Percentiles rank a stretch among this genome's conserved stretches.
Evolutionary conservation across 345 rosid genomes (phyloP).

Genomic region (Brassica cretica): DNA sequence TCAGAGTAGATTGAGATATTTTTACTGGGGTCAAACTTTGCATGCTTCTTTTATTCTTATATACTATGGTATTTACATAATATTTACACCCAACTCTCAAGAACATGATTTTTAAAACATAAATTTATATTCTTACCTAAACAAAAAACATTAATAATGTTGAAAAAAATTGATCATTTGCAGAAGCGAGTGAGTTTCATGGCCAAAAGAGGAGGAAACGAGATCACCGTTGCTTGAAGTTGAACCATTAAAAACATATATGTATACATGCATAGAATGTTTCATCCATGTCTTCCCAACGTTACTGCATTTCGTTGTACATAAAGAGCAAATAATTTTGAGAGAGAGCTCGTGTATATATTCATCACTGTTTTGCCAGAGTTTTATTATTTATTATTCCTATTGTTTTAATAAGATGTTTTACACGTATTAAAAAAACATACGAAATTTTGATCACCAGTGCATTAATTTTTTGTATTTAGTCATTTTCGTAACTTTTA

Average conservation of each 20-base stretch:
- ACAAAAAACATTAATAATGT: background rate
- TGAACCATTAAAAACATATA: background rate
- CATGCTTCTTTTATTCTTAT: slow-evolving; percentile 26
- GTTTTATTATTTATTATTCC: background rate
- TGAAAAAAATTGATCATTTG: slow-evolving; percentile 24
- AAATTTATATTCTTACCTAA: background rate
- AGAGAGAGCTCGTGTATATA: slow-evolving; percentile 24
- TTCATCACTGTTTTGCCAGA: slow-evolving; percentile 9
- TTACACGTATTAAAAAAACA: no score
- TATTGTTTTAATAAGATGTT: no score
- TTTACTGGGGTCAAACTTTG: slow-evolving; percentile 23
- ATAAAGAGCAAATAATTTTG: slow-evolving; percentile 24
- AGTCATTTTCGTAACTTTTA: no score
- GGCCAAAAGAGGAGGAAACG: slow-evolving; percentile 58
- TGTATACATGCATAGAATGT: slow-evolving; percentile 1
- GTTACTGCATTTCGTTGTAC: slow-evolving; percentile 32
- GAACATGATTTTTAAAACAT: no score
- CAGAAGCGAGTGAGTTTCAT: slow-evolving; percentile 89
- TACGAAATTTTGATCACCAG: no score
- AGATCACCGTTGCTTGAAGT: slow-evolving; percentile 55
- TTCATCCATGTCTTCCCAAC: slow-evolving; percentile 12
- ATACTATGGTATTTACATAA: no score
- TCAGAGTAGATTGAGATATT: background rate
- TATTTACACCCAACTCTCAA: no score
- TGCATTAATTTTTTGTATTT: no score